Evolutionary conservation across 352 stramenopile species (phyloP), one percentile per base, ranked within the genome.

Genomic region (Plasmopara viticola): DNA sequence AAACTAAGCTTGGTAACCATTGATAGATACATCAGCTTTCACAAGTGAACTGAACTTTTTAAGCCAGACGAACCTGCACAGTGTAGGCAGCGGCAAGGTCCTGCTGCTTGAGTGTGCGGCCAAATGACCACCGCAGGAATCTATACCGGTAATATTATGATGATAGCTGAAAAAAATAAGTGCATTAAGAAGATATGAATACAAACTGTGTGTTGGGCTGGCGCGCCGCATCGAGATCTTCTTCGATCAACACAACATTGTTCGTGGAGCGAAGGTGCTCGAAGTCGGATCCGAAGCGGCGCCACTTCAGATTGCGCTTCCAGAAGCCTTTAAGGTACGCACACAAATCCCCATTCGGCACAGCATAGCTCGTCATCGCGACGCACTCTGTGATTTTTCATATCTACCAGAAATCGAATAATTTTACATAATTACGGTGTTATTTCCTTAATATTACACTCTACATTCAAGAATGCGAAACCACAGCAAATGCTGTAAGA

Each of bases 231-330:
- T 85, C 65, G 20, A 62, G 48, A 44, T 91, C 80, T 40, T 91
- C 80, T 48, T 91, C 80, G 56, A 91, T 87, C 44, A 76, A 58
- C 28, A 91, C 80, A 48, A 91, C 72, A 64, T 87, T 91, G 64
- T 91, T 91, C 42, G 74, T 87, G 45, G 78, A 75, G 48, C 80
- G 80, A 49, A 91, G 40, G 59, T 89, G 78, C 68, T 86, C 80
- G 65, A 89, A 91, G 38, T 72, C 84, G 29, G 53, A 56, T 17
- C 80, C 80, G 51, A 91, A 91, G 60, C 85, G 74, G 7, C 70
- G 70, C 80, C 80, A 91, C 60, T 91, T 78, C 20, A 91, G 60
- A 43, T 87, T 91, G 49, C 80, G 74, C 64, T 91, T 91, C 80
- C 80, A 91, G 53, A 82, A 87, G 1, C 80, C 80, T 45, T 87